Base-by-base conservation (phyloP, 768 basidiomycete genomes). In the Infundibulicybe gibba region DNA sequence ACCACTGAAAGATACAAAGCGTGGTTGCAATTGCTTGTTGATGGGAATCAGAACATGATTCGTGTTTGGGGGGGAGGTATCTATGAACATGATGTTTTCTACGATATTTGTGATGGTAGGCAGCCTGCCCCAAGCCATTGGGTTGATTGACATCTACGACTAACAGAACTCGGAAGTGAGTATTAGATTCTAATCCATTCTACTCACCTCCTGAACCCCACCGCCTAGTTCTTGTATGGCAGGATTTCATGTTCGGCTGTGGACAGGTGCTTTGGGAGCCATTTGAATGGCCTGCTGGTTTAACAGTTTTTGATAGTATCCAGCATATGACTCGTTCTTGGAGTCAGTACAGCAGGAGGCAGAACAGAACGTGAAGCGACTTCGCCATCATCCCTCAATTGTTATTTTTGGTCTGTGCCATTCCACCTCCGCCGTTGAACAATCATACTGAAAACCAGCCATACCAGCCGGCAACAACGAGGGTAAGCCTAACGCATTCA, bases 171-270 rank as follows among this genome's bases (percentile, higher is more conserved):
- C 55, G 81, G 90, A 58, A 77, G 81, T 82, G 59, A 60, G 75
- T 60, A 30, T 11, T 21, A 5, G 37, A 33, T 33, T 9, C 17
- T 16, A 9, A 34, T 21, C 13, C 15, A 39, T 39, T 0, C 45
- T 20, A 45, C 42, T 20, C 34, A 44, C 45, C n/a, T 54, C n/a
- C 38, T 49, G 37, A 49, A 34, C 31, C 33, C 48, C n/a, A 13
- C 31, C 3, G 33, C 32, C 17, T 45, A 81, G 81, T 97, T 41
- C 74, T 97, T 31, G 93, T 97, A 21, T 97, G 94, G 94, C 94
- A 97, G 68, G 95, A 97, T 66, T 94, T 97, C 65, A 86, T 90
- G 86, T 97, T 97, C 62, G 93, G 85, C 30, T 97, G 94, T 62
- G 94, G 94, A 20, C 90, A 91, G 72, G 87, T 88, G 50, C 13